These are phyloP conservation scores for Tulasnella sp. DNA, from an alignment of 768 basidiomycete genomes.

Conservation along the genomic window DNA sequence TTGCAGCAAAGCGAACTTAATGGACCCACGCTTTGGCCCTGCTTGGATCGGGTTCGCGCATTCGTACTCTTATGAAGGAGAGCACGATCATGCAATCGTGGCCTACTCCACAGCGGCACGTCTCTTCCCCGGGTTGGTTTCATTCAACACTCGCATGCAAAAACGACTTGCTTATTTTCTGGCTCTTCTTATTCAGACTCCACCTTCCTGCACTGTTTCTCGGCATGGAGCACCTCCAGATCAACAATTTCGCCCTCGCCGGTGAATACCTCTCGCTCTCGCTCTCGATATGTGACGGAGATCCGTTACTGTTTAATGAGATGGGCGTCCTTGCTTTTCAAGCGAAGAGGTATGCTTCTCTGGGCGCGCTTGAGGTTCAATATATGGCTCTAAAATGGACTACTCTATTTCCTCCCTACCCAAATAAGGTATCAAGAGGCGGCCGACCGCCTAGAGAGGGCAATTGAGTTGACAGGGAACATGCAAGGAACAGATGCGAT, in stretches of 20 bases:
- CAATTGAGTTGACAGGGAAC: constrained; percentile 70
- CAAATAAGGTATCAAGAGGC: constrained; percentile 57
- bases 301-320: constrained; percentile 87
- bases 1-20: constrained; percentile 84
- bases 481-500: constrained; percentile 75
- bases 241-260: constrained; percentile 70
- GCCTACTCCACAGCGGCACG: constrained; percentile 95
- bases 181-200: constrained; percentile 45
- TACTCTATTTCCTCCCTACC: not conserved
- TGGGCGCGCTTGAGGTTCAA: too few species aligned
- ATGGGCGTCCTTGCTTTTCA: constrained; percentile 87
- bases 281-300: constrained; percentile 66
- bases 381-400: too few species aligned
- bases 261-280: constrained; percentile 84
- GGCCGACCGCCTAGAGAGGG: constrained; percentile 53
- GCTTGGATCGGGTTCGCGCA: constrained; percentile 98
- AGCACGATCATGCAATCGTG: constrained; percentile 96
- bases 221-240: constrained; percentile 94
- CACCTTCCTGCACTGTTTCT: constrained; percentile 92
- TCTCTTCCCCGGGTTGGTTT: constrained; percentile 77
- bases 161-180: not conserved
- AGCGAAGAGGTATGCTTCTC: constrained; percentile 54
- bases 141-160: constrained; percentile 18
- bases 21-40: constrained; percentile 93
- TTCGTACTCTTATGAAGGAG: constrained; percentile 92